phyloP scores from a whole-genome alignment of 2,329 filamentous ascomycete species.

The Fusarium dlaminii region DNA sequence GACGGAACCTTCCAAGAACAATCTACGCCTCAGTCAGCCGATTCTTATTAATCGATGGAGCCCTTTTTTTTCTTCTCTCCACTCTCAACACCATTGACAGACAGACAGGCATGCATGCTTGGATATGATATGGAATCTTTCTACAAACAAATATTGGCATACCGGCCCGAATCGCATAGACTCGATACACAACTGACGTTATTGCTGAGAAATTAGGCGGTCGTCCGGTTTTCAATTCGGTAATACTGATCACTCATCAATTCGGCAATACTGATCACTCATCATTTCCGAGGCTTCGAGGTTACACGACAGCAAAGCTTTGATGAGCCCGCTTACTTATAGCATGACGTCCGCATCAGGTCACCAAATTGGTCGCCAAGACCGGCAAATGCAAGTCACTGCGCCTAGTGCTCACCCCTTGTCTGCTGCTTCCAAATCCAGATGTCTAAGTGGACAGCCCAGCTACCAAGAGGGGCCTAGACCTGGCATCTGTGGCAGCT shows the following conservation, averaged over 20 bases:
- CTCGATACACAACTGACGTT: not conserved
- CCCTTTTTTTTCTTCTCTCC: not conserved
- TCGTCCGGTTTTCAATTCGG: not conserved
- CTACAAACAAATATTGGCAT: not conserved
- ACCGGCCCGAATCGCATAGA: conserved; percentile 26
- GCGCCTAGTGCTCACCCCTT: conserved; percentile 25
- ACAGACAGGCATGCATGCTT: not conserved
- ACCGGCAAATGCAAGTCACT: conserved; percentile 31
- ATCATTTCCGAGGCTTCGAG: conserved; percentile 2
- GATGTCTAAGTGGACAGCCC: conserved; percentile 11
- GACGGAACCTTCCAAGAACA: not conserved
- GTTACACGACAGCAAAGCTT: conserved; percentile 15
- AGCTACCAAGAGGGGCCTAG: conserved; percentile 7
- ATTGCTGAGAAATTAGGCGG: conserved; percentile 1
- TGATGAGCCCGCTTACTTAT: conserved; percentile 7
- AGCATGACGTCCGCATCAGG: conserved; percentile 40
- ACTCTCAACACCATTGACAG: not conserved
- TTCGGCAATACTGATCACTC: conserved; percentile 6
- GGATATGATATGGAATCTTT: not conserved
- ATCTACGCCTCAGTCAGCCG: not conserved
- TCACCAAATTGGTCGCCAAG: conserved; percentile 35
- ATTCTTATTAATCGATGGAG: not conserved
- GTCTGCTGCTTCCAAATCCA: conserved; percentile 13
- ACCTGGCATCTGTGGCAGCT: conserved; percentile 23
- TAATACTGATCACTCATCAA: conserved; percentile 10